Evolutionary conservation across 2,329 filamentous ascomycete genomes (phyloP).

Genomic region (Colletotrichum navitas): DNA sequence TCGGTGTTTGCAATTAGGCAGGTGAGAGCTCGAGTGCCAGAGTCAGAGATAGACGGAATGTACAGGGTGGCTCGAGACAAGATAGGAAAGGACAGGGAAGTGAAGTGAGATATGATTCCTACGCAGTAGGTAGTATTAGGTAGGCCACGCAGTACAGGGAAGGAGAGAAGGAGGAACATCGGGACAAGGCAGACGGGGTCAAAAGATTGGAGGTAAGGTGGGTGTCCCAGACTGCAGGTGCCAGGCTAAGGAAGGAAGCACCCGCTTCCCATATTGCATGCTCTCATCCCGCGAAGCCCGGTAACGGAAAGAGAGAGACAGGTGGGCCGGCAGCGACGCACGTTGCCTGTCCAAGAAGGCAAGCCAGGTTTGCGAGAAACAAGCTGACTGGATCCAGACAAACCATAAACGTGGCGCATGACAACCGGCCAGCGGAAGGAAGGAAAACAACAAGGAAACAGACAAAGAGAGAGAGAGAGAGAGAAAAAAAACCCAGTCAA

Average conservation of each 20-base stretch:
- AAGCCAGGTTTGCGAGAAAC: neutral
- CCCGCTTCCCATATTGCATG: constrained; percentile 3
- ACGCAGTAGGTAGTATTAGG: neutral
- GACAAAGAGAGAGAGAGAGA: no score
- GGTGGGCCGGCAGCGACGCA: no score
- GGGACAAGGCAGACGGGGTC: neutral
- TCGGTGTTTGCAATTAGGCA: constrained; percentile 9
- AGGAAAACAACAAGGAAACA: no score
- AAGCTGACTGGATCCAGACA: neutral
- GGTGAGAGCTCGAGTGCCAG: neutral
- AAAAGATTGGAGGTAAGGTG: neutral
- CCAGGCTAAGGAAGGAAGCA: neutral
- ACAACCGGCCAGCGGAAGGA: neutral
- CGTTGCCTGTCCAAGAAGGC: neutral
- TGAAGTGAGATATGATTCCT: neutral
- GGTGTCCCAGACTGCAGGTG: neutral
- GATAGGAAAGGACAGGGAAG: neutral
- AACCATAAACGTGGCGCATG: neutral
- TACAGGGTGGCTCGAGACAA: neutral
- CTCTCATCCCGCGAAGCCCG: neutral
- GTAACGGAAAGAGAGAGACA: neutral
- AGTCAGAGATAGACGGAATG: neutral
- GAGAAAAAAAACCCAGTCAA: neutral
- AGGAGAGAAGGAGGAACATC: neutral
- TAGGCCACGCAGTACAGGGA: neutral